A percentile compares a stretch with the other conserved stretches of the same genome.
phyloP scores from a whole-genome alignment of 2,329 filamentous ascomycete genomes.

The Colletotrichum echinochloae region DNA sequence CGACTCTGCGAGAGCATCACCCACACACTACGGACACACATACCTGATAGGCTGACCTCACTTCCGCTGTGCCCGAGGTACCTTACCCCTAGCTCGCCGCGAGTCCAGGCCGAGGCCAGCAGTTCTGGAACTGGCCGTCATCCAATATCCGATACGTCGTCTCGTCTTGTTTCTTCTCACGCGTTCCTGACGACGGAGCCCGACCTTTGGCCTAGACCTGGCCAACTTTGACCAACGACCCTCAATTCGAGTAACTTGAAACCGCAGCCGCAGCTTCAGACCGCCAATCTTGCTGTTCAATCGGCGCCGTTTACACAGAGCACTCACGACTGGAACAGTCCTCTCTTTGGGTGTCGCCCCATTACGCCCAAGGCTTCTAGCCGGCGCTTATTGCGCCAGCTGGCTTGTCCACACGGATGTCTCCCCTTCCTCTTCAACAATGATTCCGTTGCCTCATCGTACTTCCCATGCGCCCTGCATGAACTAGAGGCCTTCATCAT shows the following conservation, averaged over 20 bases:
- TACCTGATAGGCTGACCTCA: slow-evolving; percentile 12
- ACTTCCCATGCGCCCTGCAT: slow-evolving; percentile 36
- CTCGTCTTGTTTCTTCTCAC: slow-evolving; percentile 19
- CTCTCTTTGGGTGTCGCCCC: slow-evolving; percentile 3
- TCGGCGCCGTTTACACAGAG: neutral
- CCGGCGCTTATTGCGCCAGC: slow-evolving; percentile 14
- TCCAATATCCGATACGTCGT: slow-evolving; percentile 17
- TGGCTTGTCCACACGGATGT: slow-evolving; percentile 24
- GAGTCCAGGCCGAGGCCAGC: slow-evolving; percentile 10
- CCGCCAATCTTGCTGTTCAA: slow-evolving; percentile 19
- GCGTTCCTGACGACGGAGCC: slow-evolving; percentile 37
- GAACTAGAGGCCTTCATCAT: slow-evolving; percentile 27
- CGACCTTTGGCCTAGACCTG: slow-evolving; percentile 30
- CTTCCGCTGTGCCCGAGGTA: slow-evolving; percentile 7
- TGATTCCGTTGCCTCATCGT: slow-evolving; percentile 38
- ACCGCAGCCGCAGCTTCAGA: slow-evolving; percentile 27
- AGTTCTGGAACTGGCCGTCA: neutral
- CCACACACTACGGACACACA: neutral
- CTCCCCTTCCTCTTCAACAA: slow-evolving; percentile 24
- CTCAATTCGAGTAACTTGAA: slow-evolving; percentile 23
- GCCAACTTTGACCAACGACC: slow-evolving; percentile 25
- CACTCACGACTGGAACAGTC: slow-evolving; percentile 7
- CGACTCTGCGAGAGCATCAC: slow-evolving; percentile 20
- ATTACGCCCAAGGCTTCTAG: slow-evolving; percentile 25
- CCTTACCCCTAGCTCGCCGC: neutral